Percentiles rank a stretch among this genome's conserved stretches.
Evolutionary conservation across 257 asterid genomes (phyloP).

Genomic region (Sherardia arvensis): DNA sequence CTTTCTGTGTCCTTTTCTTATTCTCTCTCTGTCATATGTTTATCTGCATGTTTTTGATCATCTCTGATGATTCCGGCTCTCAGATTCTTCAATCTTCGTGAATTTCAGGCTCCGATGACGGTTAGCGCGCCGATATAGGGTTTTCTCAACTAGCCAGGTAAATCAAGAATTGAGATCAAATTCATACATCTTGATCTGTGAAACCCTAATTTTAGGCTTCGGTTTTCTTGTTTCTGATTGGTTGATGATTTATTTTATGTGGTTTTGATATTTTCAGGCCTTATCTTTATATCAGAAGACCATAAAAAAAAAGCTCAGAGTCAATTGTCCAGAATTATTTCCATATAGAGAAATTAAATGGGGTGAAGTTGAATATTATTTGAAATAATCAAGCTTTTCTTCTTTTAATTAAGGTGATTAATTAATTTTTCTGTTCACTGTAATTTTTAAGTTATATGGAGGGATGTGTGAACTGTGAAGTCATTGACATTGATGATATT

Average conservation of each 20-base stretch:
- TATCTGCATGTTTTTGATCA: constrained; percentile 4
- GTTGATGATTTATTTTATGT: constrained; percentile 2
- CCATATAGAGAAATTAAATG: no score
- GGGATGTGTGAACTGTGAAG: not conserved
- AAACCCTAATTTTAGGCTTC: not conserved
- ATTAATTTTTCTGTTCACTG: not conserved
- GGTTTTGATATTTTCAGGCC: constrained; percentile 26
- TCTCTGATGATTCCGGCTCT: constrained; percentile 7
- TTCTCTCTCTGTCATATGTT: not conserved
- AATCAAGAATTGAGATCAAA: not conserved
- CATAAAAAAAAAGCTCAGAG: no score
- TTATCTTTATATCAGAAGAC: constrained; percentile 19
- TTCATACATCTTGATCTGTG: not conserved
- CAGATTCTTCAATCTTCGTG: constrained; percentile 4
- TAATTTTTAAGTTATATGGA: not conserved
- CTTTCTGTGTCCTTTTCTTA: constrained; percentile 1
- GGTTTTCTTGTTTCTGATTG: not conserved
- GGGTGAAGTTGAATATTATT: constrained; percentile 15
- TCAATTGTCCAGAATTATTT: no score
- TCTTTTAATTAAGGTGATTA: no score
- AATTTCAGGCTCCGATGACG: constrained; percentile 33
- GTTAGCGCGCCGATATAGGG: constrained; percentile 28
- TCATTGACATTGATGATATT: not conserved
- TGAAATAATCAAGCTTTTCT: constrained; percentile 4
- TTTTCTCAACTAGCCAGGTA: constrained; percentile 12